Percentiles rank a stretch among this genome's conserved stretches.
Conservation (phyloP, 2,329 filamentous ascomycete genomes). For the Aspergillus phoenicis region DNA sequence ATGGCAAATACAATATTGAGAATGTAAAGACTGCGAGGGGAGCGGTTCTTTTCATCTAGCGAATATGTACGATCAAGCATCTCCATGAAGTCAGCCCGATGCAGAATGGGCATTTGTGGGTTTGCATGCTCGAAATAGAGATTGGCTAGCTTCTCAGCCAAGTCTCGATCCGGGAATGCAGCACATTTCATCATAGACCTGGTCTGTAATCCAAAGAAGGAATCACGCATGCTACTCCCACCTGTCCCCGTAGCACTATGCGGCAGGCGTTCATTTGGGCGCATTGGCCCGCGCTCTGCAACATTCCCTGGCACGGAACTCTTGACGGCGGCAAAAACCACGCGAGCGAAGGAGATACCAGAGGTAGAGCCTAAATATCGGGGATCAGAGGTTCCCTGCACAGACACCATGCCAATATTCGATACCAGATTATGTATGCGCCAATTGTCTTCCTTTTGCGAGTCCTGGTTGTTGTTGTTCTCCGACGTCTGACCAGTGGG, state of each 20-base stretch:
- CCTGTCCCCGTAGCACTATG: conserved; percentile 56
- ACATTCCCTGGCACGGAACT: conserved; percentile 62
- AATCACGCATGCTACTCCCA: conserved; percentile 86
- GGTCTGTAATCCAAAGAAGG: conserved; percentile 94
- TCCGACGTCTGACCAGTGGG: conserved; percentile 27
- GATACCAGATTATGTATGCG: conserved; percentile 68
- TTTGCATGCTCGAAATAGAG: conserved; percentile 97
- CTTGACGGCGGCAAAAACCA: conserved; percentile 93
- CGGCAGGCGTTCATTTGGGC: conserved; percentile 58
- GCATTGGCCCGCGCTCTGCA: conserved; percentile 66
- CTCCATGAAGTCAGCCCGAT: conserved; percentile 84
- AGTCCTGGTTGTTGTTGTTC: conserved; percentile 36
- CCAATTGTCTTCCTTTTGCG: conserved; percentile 60
- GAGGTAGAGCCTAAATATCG: conserved; percentile 82
- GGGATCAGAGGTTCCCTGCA: conserved; percentile 75
- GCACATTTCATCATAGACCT: conserved; percentile 85
- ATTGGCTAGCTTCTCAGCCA: conserved; percentile 72
- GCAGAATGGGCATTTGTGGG: conserved; percentile 90
- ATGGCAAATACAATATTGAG: conserved; percentile 98
- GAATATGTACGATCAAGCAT: conserved; percentile 82
- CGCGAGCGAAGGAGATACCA: conserved; percentile 89
- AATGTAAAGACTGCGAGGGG: conserved; percentile 83
- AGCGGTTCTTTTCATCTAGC: conserved; percentile 65
- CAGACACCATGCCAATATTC: conserved; percentile 74
- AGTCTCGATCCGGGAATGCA: conserved; percentile 74